Base-by-base conservation (phyloP, 306 rosid species). In the peach (Prunus persica) region DNA sequence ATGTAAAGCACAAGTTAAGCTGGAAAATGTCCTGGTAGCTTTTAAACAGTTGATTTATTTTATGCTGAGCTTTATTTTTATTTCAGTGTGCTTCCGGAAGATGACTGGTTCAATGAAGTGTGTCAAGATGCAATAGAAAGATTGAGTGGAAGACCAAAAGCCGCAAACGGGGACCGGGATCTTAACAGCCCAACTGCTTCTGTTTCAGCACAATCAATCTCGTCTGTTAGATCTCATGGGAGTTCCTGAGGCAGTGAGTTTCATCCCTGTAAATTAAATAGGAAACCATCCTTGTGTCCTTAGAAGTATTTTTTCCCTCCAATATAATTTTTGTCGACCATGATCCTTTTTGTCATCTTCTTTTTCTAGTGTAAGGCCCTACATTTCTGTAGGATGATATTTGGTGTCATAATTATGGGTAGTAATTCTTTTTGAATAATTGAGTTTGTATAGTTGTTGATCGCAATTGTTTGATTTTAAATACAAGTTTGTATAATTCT, bases 111-210 rank as follows among this genome's bases (percentile, higher is more conserved):
- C 66, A 84, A 88, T 47, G 98, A 91, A 30, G 65, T 93, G 64
- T 91, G 99, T 81, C 97, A 88, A 82, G 98, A 89, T 67, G 91
- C 94, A 47, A 84, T 89, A 68, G 97, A 91, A 76, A 91, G 98
- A 79, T 80, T 93, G 38, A 93, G 97, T 68, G 99, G 99, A 63
- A 96, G 74, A 80, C 98, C 99, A 22, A 93, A 88, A 80, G 90
- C 88, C 57, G 76, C 82, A 69, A 93, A 89, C 25, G 98, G 96
- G 14, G 99, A 93, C 43, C 90, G 93, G 38, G 99, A 96, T 13
- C 89, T 66, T 58, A 91, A 83, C 77, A 96, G 99, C 88, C 99
- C 99, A 25, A 96, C 99, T 3, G 97, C 99, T 7, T 96, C 99
- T 3, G 84, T 92, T 65, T 95, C 99, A 0, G 99, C 99, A n/a